Evolutionary conservation across 148 eudicot genomes (phyloP).

Genomic region (Euryodendron excelsum): DNA sequence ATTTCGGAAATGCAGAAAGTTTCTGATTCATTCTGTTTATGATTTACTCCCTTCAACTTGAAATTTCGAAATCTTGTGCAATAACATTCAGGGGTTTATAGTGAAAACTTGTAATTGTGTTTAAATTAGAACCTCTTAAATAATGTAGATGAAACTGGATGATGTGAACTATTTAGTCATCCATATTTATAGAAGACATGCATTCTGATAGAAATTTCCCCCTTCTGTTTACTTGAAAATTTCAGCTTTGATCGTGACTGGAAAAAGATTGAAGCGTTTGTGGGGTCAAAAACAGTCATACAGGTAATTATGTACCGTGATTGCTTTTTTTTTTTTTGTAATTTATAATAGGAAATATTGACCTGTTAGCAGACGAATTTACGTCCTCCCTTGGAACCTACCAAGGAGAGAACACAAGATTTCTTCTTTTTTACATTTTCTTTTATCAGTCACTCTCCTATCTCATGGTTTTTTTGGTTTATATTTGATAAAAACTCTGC

Average conservation of each 20-base stretch:
- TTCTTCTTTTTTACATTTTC: not conserved
- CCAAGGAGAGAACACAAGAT: not conserved
- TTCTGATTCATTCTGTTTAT: too few relatives aligned
- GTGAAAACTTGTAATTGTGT: too few relatives aligned
- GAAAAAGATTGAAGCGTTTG: conserved; percentile 94
- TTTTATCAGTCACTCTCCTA: not conserved
- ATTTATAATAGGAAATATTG: not conserved
- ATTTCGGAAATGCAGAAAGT: too few relatives aligned
- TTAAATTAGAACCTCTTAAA: not conserved
- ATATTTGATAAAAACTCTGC: too few relatives aligned
- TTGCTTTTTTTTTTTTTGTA: too few relatives aligned
- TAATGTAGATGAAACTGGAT: not conserved
- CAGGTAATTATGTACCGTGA: conserved; percentile 54
- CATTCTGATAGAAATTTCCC: not conserved
- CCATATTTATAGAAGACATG: not conserved
- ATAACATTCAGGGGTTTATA: not conserved
- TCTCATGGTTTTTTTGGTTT: not conserved
- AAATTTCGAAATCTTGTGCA: not conserved
- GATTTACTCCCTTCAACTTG: too few relatives aligned
- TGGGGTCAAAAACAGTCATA: conserved; percentile 91
- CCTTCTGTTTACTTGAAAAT: not conserved
- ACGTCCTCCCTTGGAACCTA: not conserved
- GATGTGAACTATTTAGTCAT: not conserved
- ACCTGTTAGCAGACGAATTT: not conserved
- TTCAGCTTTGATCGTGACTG: conserved; percentile 95